Percentiles rank a stretch among this genome's conserved stretches.
Conservation (phyloP, 176 grass and related monocot genomes). For the Dendrocalamus sinicus region DNA sequence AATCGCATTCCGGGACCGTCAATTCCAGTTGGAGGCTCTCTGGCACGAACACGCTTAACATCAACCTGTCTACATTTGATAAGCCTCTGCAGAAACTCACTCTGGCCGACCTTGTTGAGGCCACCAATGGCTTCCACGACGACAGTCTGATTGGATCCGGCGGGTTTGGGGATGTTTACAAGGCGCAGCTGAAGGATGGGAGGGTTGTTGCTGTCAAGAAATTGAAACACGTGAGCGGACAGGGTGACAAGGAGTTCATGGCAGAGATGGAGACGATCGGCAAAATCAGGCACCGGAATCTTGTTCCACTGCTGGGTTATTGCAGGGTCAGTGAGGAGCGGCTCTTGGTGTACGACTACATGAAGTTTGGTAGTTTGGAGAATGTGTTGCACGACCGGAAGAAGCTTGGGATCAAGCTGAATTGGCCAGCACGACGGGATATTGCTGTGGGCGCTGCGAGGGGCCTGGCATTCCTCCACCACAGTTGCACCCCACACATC, state of each 20-base stretch:
- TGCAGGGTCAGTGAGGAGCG: background rate
- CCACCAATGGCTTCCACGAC: background rate
- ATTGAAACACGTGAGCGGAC: background rate
- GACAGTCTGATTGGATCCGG: background rate
- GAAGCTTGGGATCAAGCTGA: background rate
- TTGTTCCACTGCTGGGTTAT: background rate
- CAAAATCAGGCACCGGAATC: background rate
- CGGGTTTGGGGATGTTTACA: background rate
- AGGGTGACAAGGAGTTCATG: background rate
- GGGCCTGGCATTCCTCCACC: slow-evolving; percentile 66
- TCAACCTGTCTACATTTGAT: background rate
- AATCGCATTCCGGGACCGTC: background rate
- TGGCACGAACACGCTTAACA: background rate
- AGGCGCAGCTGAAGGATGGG: background rate
- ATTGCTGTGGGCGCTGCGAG: background rate
- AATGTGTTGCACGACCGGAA: background rate
- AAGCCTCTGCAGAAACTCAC: background rate
- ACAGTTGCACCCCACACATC: slow-evolving; percentile 63
- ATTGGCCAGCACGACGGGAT: background rate
- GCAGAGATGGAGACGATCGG: background rate
- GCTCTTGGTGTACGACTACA: background rate
- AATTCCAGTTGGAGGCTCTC: background rate
- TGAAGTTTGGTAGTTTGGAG: slow-evolving; percentile 2
- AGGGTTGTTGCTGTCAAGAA: background rate
- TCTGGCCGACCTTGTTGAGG: background rate